Evolutionary conservation across 805 yeast species (phyloP).

Genomic region (Saccharomycopsis amapae): DNA sequence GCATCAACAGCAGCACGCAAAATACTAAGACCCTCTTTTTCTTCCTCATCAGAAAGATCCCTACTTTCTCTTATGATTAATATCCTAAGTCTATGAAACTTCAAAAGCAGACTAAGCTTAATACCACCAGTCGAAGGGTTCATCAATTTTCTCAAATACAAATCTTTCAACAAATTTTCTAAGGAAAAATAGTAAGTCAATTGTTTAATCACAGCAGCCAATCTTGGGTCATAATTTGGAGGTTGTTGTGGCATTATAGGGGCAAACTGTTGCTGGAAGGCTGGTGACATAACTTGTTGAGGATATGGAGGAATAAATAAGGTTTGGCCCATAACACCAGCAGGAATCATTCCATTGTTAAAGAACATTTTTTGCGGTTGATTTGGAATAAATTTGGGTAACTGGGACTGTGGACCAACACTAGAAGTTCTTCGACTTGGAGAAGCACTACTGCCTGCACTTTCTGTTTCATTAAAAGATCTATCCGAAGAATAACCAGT

Average conservation of each 20-base stretch:
- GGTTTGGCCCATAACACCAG: background rate
- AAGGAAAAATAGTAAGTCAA: conserved; percentile 85
- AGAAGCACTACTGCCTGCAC: conserved; percentile 5
- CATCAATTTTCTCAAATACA: conserved; percentile 77
- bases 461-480: conserved; percentile 6
- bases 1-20: conserved; percentile 31
- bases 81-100: conserved; percentile 69
- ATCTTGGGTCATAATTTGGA: conserved; percentile 21
- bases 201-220: conserved; percentile 42
- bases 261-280: background rate
- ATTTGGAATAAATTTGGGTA: conserved; percentile 11
- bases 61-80: conserved; percentile 43
- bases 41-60: conserved; percentile 46
- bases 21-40: conserved; percentile 32
- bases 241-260: background rate
- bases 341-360: conserved; percentile 20
- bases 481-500: conserved; percentile 6
- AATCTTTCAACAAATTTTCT: conserved; percentile 81
- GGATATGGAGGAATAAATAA: conserved; percentile 24
- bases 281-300: conserved; percentile 13
- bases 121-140: conserved; percentile 61
- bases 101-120: conserved; percentile 51
- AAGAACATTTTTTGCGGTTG: conserved; percentile 25
- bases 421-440: conserved; percentile 16
- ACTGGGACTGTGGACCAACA: conserved; percentile 8